Conservation (phyloP, 345 rosid genomes). For the Luvunga scandens region DNA sequence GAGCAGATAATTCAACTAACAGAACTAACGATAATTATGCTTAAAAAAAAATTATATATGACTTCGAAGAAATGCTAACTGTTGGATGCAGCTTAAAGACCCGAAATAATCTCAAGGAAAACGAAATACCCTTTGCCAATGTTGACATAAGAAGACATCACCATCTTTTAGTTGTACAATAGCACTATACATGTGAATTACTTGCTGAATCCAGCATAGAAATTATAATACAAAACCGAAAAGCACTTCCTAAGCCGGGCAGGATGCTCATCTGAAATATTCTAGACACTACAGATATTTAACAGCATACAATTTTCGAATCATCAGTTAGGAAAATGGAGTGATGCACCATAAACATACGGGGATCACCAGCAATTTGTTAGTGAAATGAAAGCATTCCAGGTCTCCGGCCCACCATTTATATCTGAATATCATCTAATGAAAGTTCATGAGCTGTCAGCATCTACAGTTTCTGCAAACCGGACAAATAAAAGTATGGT, state of each 20-base stretch:
- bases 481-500: background rate
- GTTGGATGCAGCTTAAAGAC: no score
- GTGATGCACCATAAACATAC: background rate
- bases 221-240: background rate
- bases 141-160: conserved; percentile 19
- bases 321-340: background rate
- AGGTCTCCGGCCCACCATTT: background rate
- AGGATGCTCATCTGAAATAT: background rate
- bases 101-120: no score
- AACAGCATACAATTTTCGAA: background rate
- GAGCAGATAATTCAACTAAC: no score
- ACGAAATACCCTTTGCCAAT: conserved; percentile 45
- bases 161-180: background rate
- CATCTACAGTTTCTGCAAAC: conserved; percentile 78
- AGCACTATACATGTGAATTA: background rate
- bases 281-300: no score
- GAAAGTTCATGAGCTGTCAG: conserved; percentile 72
- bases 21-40: no score
- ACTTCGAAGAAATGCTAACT: no score
- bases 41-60: no score
- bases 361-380: background rate
- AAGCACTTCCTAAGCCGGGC: background rate
- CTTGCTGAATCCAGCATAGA: background rate
- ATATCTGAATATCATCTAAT: conserved; percentile 83
- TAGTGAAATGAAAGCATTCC: background rate